Evolutionary conservation across 2,329 filamentous ascomycete genomes (phyloP), one percentile per base, ranked within the genome.

Genomic region (Amesomyces nigricolor): DNA sequence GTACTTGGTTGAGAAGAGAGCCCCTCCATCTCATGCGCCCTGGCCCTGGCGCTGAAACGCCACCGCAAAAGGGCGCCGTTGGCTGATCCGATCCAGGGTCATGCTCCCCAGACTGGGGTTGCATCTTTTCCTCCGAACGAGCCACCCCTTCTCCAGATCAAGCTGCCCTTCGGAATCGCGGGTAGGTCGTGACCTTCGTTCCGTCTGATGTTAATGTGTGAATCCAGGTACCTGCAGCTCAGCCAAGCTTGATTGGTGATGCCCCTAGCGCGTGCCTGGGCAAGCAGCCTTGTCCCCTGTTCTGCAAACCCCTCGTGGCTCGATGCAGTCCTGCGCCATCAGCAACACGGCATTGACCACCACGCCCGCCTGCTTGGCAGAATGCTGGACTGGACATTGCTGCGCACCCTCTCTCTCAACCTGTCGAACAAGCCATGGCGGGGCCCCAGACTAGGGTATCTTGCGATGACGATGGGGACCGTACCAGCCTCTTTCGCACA

Each of bases 261-360:
- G 57, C 47, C 51, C 40, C 54, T 57, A 60, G 52, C 56, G 44
- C 57, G 58, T 65, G 53, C 64, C 63, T 65, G 64, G 58, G 51
- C 54, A 56, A 59, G 58, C 51, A 60, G 54, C 58, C 58, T 58
- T 57, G 50, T 51, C 51, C 60, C 56, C 55, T 61, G 56, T 53
- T 29, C n/a, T 57, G 42, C 47, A 4, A 26, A 40, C 48, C 57
- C 49, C 37, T 61, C 49, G 57, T 62, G 58, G 56, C 57, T 61
- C 56, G 58, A 58, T 57, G 56, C 55, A 22, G 55, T 50, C 54
- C 42, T 57, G 56, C 55, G 54, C 22, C 55, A 48, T 53, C 39
- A 59, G 46, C 39, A 54, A 61, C 58, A 65, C 64, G 64, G 64
- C 65, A 67, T 67, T 65, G 61, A 66, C 58, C 56, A 50, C 56